Evolutionary conservation across 177 flowering plant species (phyloP).

Genomic region (Vitis hybrid): DNA sequence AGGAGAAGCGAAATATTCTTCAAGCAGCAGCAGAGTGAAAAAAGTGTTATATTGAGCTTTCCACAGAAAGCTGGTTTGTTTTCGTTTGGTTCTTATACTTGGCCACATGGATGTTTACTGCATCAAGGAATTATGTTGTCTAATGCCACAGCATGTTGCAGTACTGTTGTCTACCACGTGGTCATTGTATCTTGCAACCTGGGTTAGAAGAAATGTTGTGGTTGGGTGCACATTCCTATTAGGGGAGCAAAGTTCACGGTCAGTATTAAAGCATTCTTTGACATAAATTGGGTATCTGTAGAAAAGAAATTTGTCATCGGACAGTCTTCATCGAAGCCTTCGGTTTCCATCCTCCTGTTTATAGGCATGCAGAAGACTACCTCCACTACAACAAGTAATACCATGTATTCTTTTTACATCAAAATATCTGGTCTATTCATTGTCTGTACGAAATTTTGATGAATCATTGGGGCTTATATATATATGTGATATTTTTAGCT

Average conservation of each 20-base stretch:
- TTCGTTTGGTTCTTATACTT: slow-evolving; percentile 8
- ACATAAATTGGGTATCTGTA: background rate
- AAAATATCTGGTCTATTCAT: too few species aligned
- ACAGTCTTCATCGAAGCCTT: too few species aligned
- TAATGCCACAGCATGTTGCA: background rate
- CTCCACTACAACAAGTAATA: too few species aligned
- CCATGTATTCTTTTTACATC: too few species aligned
- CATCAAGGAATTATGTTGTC: background rate
- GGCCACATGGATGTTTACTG: background rate
- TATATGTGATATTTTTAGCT: too few species aligned
- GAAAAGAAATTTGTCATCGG: background rate
- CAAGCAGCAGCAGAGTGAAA: slow-evolving; percentile 35
- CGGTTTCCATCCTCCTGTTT: too few species aligned
- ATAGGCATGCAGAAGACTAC: too few species aligned
- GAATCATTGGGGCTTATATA: too few species aligned
- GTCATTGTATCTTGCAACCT: slow-evolving; percentile 3
- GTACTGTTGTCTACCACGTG: background rate
- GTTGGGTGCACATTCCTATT: background rate
- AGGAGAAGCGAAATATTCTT: slow-evolving; percentile 51
- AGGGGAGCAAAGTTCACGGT: background rate
- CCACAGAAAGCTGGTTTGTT: background rate
- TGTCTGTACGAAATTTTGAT: too few species aligned
- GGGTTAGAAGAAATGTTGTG: background rate
- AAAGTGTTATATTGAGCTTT: background rate
- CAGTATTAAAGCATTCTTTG: background rate